A percentile compares a stretch with the other conserved stretches of the same genome.
Evolutionary conservation across 75 land plant genomes (phyloP).

Genomic region (Selaginella moellendorffii): DNA sequence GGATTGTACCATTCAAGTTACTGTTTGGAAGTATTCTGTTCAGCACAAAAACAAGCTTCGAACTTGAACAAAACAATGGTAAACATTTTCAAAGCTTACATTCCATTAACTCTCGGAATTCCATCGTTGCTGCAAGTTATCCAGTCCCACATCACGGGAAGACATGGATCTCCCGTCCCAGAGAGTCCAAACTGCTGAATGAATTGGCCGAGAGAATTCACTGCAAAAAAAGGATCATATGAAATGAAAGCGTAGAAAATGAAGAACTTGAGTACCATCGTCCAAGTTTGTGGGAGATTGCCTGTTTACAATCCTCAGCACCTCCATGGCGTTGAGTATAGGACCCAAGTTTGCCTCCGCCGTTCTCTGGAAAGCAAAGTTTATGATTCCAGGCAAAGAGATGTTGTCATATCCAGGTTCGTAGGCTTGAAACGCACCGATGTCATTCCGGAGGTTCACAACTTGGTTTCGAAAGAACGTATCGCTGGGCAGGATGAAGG

Average conservation of each 20-base stretch:
- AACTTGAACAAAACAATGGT: slow-evolving; percentile 1
- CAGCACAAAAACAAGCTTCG: background rate
- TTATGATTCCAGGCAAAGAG: slow-evolving; percentile 31
- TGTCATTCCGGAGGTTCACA: slow-evolving; percentile 49
- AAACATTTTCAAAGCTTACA: slow-evolving; percentile 39
- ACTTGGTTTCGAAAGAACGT: slow-evolving; percentile 33
- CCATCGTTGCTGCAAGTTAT: slow-evolving; percentile 34
- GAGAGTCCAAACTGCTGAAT: slow-evolving; percentile 11
- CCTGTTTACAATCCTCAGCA: slow-evolving; percentile 34
- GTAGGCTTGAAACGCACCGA: slow-evolving; percentile 43
- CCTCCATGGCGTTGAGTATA: slow-evolving; percentile 56
- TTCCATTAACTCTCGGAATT: slow-evolving; percentile 44
- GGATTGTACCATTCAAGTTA: slow-evolving; percentile 11
- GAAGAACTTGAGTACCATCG: slow-evolving; percentile 38
- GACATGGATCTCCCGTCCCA: slow-evolving; percentile 64
- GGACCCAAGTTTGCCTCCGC: slow-evolving; percentile 45
- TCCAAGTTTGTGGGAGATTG: slow-evolving; percentile 23
- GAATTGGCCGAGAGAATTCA: slow-evolving; percentile 21
- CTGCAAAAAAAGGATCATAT: slow-evolving; percentile 20
- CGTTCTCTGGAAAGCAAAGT: slow-evolving; percentile 40
- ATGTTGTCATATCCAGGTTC: slow-evolving; percentile 57
- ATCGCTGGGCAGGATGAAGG: slow-evolving; percentile 25
- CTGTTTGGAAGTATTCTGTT: slow-evolving; percentile 7
- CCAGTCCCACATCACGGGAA: slow-evolving; percentile 53
- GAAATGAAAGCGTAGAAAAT: background rate